phyloP scores from a whole-genome alignment of 805 yeast genomes.

The Teunomyces funiuensis region DNA sequence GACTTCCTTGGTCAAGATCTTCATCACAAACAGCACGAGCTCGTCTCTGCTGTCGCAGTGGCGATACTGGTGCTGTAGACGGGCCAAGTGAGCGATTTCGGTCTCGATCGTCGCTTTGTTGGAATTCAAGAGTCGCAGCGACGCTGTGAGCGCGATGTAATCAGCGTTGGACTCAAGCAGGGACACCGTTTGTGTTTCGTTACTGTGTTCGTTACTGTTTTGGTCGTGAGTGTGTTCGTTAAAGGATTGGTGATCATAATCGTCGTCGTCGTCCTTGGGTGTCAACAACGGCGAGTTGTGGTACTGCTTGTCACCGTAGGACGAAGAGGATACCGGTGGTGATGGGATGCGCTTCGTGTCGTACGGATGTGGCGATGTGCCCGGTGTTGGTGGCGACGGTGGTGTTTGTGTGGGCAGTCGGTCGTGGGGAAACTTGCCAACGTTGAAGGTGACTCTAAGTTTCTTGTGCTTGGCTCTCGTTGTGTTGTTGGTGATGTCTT shows the following conservation, averaged over 20 bases:
- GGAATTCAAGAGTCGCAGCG: slow-evolving; percentile 28
- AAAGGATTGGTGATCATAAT: slow-evolving; percentile 20
- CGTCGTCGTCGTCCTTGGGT: slow-evolving; percentile 43
- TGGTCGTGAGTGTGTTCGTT: slow-evolving; percentile 6
- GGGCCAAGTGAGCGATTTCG: slow-evolving; percentile 33
- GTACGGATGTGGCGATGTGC: slow-evolving; percentile 4
- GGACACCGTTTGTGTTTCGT: too few relatives aligned
- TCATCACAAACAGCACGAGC: slow-evolving; percentile 32
- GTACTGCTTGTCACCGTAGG: slow-evolving; percentile 25
- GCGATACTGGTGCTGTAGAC: slow-evolving; percentile 23
- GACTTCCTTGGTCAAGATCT: slow-evolving; percentile 32
- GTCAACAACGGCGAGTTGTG: slow-evolving; percentile 39
- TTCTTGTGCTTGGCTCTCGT: slow-evolving; percentile 21
- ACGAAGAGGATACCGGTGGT: slow-evolving; percentile 23
- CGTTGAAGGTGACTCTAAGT: slow-evolving; percentile 17
- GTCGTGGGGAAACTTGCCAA: slow-evolving; percentile 1
- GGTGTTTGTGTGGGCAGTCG: slow-evolving; percentile 4
- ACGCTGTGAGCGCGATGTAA: slow-evolving; percentile 34
- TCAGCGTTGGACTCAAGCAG: slow-evolving; percentile 35
- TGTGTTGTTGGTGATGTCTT: slow-evolving; percentile 25
- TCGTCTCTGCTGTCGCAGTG: slow-evolving; percentile 19
- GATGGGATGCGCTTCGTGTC: not conserved
- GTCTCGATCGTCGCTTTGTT: slow-evolving; percentile 23
- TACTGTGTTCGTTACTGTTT: slow-evolving; percentile 1
- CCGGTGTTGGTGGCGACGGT: slow-evolving; percentile 6